phyloP scores from a whole-genome alignment of 306 rosid species.

The Acacia acuminata region DNA sequence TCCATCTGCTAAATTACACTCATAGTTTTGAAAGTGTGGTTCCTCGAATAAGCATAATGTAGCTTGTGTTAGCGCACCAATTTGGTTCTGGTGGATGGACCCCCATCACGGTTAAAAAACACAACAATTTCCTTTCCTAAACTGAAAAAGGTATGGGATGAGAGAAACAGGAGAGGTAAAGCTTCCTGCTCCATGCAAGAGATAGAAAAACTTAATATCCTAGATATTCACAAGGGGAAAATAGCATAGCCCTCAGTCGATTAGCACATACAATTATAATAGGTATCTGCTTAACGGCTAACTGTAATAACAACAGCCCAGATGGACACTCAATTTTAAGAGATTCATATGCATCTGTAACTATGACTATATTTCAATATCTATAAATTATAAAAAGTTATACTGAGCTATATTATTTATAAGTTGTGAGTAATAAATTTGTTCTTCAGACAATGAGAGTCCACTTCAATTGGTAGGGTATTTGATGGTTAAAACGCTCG shows the following conservation, averaged over 20 bases:
- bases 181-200: background rate
- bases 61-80: background rate
- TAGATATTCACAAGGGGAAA: background rate
- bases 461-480: too few relatives aligned
- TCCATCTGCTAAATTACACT: background rate
- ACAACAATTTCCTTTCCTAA: background rate
- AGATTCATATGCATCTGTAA: background rate
- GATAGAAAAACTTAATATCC: background rate
- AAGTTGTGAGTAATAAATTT: too few relatives aligned
- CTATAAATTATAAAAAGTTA: too few relatives aligned
- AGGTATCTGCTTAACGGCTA: background rate
- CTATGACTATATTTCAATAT: background rate
- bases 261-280: background rate
- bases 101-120: background rate
- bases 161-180: background rate
- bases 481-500: background rate
- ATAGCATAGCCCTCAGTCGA: background rate
- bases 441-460: too few relatives aligned
- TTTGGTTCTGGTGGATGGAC: conserved; percentile 4
- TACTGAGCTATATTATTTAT: too few relatives aligned
- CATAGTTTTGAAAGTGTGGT: background rate
- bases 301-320: background rate
- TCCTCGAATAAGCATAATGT: background rate
- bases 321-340: background rate
- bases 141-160: background rate